Base-by-base conservation (phyloP, 2,329 filamentous ascomycete species). In the Atkinsonella hypoxylon region DNA sequence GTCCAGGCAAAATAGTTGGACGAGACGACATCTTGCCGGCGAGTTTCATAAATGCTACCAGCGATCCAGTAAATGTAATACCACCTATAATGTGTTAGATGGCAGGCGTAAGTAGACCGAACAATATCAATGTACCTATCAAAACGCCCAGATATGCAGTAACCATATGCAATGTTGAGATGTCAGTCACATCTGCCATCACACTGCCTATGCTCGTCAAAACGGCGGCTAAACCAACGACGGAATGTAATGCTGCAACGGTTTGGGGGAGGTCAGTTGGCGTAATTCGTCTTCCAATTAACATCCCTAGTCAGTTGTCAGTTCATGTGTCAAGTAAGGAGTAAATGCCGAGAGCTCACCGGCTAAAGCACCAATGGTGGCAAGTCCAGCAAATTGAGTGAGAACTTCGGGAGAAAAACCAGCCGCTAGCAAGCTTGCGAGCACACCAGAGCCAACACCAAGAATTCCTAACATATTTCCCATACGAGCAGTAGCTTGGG, bases 191-290 rank as follows among this genome's bases (percentile, higher is more conserved):
- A 57, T 86, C 77, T 15, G 81, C 80, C 75, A 95, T 81, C 17
- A 95, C 87, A 56, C 87, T 91, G 46, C 88, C 89, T 55, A 93
- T 87, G 59, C 87, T 93, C 1, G 89, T 95, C 58, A 95, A 66
- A 0, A 95, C 89, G 10, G 89, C 89, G 11, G 89, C 89, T 1
- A 95, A 75, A 64, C 89, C 89, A 32, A 95, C 89, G 8, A 95
- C 89, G 0, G 88, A 94, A 67, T 95, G 89, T 31, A 95, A 72
- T 0, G 89, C 89, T 18, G 89, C 89, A 2, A 95, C 89, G 0
- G 88, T 95, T 64, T 95, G 89, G 0, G 89, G 89, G 2, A 95
- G 78, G 50, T 89, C 87, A 0, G 89, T 95, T 0, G 89, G 87
- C 0, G 88, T 94, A 57, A 95, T 95, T 12, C 88, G 80, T 59